Percentiles rank a stretch among this genome's conserved stretches.
phyloP scores from a whole-genome alignment of 805 yeast species.

The Barnettozyma wickerhamii region DNA sequence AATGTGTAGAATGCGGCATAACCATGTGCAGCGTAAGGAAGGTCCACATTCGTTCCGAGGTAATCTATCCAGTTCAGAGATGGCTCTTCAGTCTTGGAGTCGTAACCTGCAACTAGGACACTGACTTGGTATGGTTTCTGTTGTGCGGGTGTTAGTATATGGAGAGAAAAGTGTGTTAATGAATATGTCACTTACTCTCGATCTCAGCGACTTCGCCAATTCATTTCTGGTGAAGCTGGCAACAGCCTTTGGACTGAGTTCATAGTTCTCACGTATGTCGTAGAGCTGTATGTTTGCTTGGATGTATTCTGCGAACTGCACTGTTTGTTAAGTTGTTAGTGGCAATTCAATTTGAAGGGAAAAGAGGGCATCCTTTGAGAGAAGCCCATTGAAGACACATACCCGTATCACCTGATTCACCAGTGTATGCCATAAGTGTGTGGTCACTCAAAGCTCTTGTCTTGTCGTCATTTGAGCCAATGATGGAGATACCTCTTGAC shows the following conservation, averaged over 20 bases:
- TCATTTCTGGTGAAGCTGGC: slow-evolving; percentile 86
- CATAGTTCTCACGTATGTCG: slow-evolving; percentile 79
- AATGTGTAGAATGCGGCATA: slow-evolving; percentile 95
- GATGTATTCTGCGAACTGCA: slow-evolving; percentile 89
- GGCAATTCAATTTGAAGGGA: slow-evolving; percentile 5
- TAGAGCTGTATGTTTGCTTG: slow-evolving; percentile 90
- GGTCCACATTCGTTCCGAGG: slow-evolving; percentile 82
- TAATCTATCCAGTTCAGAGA: slow-evolving; percentile 87
- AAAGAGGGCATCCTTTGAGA: background rate
- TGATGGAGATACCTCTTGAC: slow-evolving; percentile 82
- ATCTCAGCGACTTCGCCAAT: slow-evolving; percentile 82
- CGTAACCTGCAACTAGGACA: slow-evolving; percentile 83
- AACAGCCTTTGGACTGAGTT: slow-evolving; percentile 78
- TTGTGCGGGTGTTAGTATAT: slow-evolving; percentile 9
- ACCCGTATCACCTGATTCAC: slow-evolving; percentile 92
- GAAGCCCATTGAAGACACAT: slow-evolving; percentile 9
- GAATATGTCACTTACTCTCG: slow-evolving; percentile 52
- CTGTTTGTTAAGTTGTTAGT: slow-evolving; percentile 27
- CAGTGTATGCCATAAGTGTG: slow-evolving; percentile 82
- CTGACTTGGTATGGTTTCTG: slow-evolving; percentile 91
- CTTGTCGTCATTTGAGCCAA: slow-evolving; percentile 77
- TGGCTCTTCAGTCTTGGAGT: slow-evolving; percentile 53
- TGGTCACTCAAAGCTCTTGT: slow-evolving; percentile 71
- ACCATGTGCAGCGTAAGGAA: slow-evolving; percentile 98
- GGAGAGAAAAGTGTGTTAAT: too few species aligned